These are phyloP conservation scores for Chenopodium berlandieri DNA, from an alignment of 148 eudicot genomes.

Conservation along the genomic window DNA sequence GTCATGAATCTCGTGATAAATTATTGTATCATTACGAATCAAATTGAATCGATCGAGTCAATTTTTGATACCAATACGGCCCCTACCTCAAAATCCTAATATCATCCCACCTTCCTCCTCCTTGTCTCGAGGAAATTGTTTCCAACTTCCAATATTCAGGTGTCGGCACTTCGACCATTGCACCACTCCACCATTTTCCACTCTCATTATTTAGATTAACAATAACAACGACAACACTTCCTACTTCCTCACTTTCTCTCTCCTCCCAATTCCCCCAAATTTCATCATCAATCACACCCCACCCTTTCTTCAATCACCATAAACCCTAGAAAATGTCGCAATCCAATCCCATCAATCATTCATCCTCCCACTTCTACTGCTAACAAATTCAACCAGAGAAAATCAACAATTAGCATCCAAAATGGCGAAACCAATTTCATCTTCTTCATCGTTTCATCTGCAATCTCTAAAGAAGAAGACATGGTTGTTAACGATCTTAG, in stretches of 20 bases:
- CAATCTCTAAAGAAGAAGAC: slow-evolving; percentile 33
- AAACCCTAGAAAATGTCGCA: slow-evolving; percentile 24
- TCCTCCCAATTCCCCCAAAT: not conserved
- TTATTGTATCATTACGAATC: too few relatives aligned
- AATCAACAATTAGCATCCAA: not conserved
- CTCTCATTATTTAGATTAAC: not conserved
- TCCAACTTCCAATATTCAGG: not conserved
- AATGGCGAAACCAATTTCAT: slow-evolving; percentile 50
- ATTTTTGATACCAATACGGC: too few relatives aligned
- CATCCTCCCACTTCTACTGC: not conserved
- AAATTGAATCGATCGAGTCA: too few relatives aligned
- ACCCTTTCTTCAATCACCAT: not conserved
- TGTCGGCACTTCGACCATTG: not conserved
- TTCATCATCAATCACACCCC: not conserved
- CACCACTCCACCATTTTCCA: not conserved
- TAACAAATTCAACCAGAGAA: not conserved
- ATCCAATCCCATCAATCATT: not conserved
- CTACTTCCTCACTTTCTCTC: not conserved
- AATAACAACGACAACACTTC: not conserved
- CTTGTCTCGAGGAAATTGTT: not conserved
- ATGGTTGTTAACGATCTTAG: slow-evolving; percentile 52
- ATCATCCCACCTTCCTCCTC: not conserved
- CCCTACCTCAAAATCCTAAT: too few relatives aligned
- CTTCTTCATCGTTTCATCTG: slow-evolving; percentile 24
- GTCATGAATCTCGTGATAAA: too few relatives aligned